Base-by-base conservation (phyloP, 768 basidiomycete species). In the Boletus insuetus region DNA sequence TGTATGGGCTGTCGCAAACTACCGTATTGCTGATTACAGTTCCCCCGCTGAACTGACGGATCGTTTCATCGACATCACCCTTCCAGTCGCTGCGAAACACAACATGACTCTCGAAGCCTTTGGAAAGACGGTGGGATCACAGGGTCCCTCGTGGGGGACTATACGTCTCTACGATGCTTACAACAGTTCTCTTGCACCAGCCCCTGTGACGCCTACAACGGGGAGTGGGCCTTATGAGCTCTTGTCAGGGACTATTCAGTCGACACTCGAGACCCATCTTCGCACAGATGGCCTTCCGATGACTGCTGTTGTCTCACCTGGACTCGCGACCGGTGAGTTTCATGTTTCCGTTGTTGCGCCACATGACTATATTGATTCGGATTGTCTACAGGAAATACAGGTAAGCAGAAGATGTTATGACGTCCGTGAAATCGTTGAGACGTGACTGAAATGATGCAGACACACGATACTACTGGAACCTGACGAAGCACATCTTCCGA, bases 401-500 rank as follows among this genome's bases (percentile, higher is more conserved):
- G 63, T 63, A 44, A 58, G 63, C 43, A 20, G 24, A 55, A 52
- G 26, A 58, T 40, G 60, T 55, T 34, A 47, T 50, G 26, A 34
- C 67, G 65, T 29, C 26, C 26, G 26, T 29, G 9, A 29, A 29
- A 29, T 29, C 9, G 8, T 29, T 29, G 58, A 68, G 38, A 58
- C 60, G 47, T 39, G 8, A 9, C 26, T 29, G 42, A 11, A 24
- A 51, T 53, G 44, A 50, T 40, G 2, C 57, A 77, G 78, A 81
- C 61, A 81, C 80, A 14, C 59, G 68, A 40, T 68, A 70, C 47
- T 79, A 79, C 48, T 79, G 78, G 79, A 68, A 69, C 51, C 69
- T 81, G 24, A 78, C 79, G 22, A 59, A 58, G 32, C 73, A 79
- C 56, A 79, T 80, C 53, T 78, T 78, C 67, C 77, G 79, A 40